Evolutionary conservation across 1,139 yeast species (phyloP), one percentile per base, ranked within the genome.

Genomic region (Kazachstania sp.): DNA sequence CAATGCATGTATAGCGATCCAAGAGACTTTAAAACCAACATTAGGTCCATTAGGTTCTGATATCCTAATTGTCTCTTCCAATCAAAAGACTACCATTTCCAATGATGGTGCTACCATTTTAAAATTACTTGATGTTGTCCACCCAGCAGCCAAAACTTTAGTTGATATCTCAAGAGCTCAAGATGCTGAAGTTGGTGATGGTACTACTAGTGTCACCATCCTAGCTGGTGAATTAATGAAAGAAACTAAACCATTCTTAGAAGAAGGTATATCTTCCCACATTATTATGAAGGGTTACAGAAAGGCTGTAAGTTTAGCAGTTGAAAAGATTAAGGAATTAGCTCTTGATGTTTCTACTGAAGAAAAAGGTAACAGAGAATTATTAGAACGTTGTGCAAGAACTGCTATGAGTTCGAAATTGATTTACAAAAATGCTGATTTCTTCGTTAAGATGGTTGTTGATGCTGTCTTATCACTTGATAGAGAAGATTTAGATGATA

Each of bases 181-280:
- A 70, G 99, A 92, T 68, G 96, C 97, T 20, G 99, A 92, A 69
- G 97, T 92, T 49, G 99, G 99, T 53, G 99, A 92, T 67, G 99
- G 99, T 56, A 92, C 99, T 38, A 92, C 98, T 0, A 83, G 96
- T 38, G 98, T 94, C 13, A 87, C 97, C 0, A 77, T 92, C 42
- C 70, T 92, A 54, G 97, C 98, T 1, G 97, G 97, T 48, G 98
- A 92, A 69, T 76, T 92, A 54, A 76, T 92, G 68, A 87, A 87
- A 64, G 97, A 92, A 67, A 81, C 94, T 57, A 88, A 87, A 65
- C 69, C 78, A 35, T 92, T 90, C 62, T 86, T 92, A 52, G 98
- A 92, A 68, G 98, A 92, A 68, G 97, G 97, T 37, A 86, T 92
- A 54, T 85, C 95, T 28, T 82, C 97, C 4, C 95, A 87, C 63